phyloP scores from a whole-genome alignment of 169 alveolate genomes.

The Eimeria sp. region DNA sequence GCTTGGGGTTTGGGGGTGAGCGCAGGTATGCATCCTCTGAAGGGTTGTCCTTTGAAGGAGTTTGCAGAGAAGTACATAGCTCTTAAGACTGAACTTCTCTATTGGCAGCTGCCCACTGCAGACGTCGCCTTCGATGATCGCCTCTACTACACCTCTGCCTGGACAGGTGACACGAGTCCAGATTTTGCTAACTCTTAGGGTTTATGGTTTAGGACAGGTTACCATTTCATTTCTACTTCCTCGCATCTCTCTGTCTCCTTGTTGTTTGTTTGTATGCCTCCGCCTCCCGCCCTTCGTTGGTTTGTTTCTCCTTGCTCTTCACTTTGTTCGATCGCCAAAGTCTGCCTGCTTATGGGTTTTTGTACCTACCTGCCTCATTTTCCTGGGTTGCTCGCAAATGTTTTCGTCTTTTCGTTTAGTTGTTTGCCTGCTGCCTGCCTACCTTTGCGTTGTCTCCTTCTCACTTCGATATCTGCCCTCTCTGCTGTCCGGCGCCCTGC shows the following conservation, averaged over 20 bases:
- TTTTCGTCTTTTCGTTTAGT: too few species aligned
- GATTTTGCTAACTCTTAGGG: neutral
- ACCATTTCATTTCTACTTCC: neutral
- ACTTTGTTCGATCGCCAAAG: too few species aligned
- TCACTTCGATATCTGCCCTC: neutral
- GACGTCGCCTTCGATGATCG: constrained; percentile 73
- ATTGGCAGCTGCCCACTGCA: constrained; percentile 68
- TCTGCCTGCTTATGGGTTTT: too few species aligned
- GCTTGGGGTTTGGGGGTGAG: neutral
- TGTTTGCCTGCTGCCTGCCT: neutral
- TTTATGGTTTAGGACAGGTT: constrained; percentile 1
- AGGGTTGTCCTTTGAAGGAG: constrained; percentile 31
- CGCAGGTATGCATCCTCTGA: constrained; percentile 64
- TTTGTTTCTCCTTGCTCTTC: too few species aligned
- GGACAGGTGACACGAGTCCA: constrained; percentile 57
- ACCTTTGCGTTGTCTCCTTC: neutral
- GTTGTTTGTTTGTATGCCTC: neutral
- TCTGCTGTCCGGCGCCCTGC: neutral
- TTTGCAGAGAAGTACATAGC: constrained; percentile 75
- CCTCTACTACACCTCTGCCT: constrained; percentile 50
- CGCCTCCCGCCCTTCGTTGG: too few species aligned
- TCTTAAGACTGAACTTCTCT: constrained; percentile 55
- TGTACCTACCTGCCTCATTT: too few species aligned
- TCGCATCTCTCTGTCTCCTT: too few species aligned
- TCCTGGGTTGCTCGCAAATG: neutral